These are phyloP conservation scores for Xylaria sp. DNA, from an alignment of 2,329 filamentous ascomycete species.

Conservation along the genomic window DNA sequence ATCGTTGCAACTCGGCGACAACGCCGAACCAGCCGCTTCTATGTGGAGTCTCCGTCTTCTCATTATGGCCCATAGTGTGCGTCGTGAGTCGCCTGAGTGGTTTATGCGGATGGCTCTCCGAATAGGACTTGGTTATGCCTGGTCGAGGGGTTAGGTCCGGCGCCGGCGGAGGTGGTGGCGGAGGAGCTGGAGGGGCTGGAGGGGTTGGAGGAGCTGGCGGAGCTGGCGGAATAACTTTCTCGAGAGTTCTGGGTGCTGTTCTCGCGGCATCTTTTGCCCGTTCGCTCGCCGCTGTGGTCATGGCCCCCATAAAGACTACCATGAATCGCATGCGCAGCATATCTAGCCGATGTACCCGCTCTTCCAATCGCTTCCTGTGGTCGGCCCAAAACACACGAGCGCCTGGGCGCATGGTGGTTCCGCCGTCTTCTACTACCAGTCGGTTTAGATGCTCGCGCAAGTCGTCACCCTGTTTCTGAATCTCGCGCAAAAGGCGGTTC, in stretches of 20 bases:
- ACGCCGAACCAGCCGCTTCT: conserved; percentile 70
- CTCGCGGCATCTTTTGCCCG: conserved; percentile 49
- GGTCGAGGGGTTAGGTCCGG: conserved; percentile 38
- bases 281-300: conserved; percentile 54
- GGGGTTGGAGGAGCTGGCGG: too few species aligned
- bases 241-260: conserved; percentile 44
- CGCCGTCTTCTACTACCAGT: conserved; percentile 60
- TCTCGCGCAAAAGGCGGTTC: conserved; percentile 67
- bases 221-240: conserved; percentile 45
- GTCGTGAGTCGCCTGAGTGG: conserved; percentile 65
- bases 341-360: conserved; percentile 67
- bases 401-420: conserved; percentile 56
- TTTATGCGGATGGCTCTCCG: conserved; percentile 57
- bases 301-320: conserved; percentile 71
- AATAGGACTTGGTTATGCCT: conserved; percentile 54
- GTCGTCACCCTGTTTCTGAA: conserved; percentile 69
- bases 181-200: conserved; percentile 38
- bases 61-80: conserved; percentile 63
- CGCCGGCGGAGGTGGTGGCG: conserved; percentile 22
- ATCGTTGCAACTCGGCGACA: conserved; percentile 69
- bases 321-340: conserved; percentile 72
- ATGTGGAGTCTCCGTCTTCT: conserved; percentile 59
- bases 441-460: conserved; percentile 68
- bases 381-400: conserved; percentile 68
- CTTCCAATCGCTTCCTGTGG: conserved; percentile 64